Base-by-base conservation (phyloP, 345 rosid genomes). In the Theobroma cacao region DNA sequence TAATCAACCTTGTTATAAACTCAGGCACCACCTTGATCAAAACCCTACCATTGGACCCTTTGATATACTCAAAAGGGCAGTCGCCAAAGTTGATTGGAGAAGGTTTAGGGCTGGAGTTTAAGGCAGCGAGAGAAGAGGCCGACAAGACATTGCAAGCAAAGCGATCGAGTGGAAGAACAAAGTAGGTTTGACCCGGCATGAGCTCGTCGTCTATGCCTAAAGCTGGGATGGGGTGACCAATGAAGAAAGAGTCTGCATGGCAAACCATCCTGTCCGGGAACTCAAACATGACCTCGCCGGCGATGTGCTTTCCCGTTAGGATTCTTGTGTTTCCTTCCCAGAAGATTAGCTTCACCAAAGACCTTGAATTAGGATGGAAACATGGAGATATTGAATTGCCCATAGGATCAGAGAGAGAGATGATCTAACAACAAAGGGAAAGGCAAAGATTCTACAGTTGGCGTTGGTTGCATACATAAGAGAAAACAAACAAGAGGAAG, bases 251-350 rank as follows among this genome's bases (percentile, higher is more conserved):
- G 50, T 90, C 93, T n/a, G 92, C 91, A n/a, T 86, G 94, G 85
- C 93, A 91, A 9, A 95, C 91, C 65, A 95, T 86, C 77, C 76
- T 88, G 80, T 93, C 96, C 0, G 99, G 98, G 66, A 85, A 87
- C 84, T 92, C 91, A 20, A 95, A 93, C 99, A 95, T 95, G 87
- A 95, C 84, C 81, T 92, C 95, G 31, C 99, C 99, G 17, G 99
- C 99, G 3, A 92, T 75, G 79, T 90, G 98, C 48, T 82, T 89
- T 6, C 87, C 92, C 14, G 79, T 45, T 36, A 92, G 65, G 60
- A 86, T 76, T 77, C 80, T 87, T 6, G 91, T 91, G 1, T 85
- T 71, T 80, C 97, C 97, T 24, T 84, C 86, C 72, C 83, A 93
- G 76, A 91, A 93, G 76, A 91, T 81, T 1, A 95, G 89, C 75